phyloP scores from a whole-genome alignment of 148 eudicot genomes.

The Spergularia marina region DNA sequence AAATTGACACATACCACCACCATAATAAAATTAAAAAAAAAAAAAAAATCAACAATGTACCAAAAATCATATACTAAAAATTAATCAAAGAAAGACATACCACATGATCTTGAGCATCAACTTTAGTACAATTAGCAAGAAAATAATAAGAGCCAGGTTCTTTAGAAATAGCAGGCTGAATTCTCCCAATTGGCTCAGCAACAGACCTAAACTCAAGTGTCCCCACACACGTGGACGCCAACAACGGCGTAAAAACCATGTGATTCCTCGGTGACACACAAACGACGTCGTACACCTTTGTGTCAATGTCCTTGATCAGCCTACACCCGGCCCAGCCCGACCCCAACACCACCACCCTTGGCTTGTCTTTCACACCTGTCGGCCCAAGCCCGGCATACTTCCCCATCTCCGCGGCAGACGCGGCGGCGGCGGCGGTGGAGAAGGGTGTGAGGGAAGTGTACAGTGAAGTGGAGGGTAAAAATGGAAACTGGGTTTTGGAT shows the following conservation, averaged over 20 bases:
- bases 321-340: constrained; percentile 98
- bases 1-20: too few relatives aligned
- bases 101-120: constrained; percentile 63
- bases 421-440: constrained; percentile 11
- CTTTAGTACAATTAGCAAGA: constrained; percentile 61
- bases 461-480: constrained; percentile 23
- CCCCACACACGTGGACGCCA: constrained; percentile 95
- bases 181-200: constrained; percentile 85
- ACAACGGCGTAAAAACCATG: constrained; percentile 91
- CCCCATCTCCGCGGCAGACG: too few relatives aligned
- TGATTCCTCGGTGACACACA: constrained; percentile 94
- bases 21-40: neutral
- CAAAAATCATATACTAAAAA: too few relatives aligned
- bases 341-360: constrained; percentile 85
- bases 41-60: neutral
- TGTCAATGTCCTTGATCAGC: constrained; percentile 74
- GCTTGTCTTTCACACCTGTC: constrained; percentile 72
- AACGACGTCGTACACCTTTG: constrained; percentile 66
- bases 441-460: constrained; percentile 26
- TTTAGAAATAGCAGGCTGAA: constrained; percentile 82
- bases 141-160: constrained; percentile 83
- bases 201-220: constrained; percentile 94
- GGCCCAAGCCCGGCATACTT: constrained; percentile 54
- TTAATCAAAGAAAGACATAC: constrained; percentile 27
- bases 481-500: constrained; percentile 22